Percentiles rank a stretch among this genome's conserved stretches.
These are phyloP conservation scores for Phylloporus arenicola DNA, from an alignment of 768 basidiomycete species.

Conservation along the genomic window DNA sequence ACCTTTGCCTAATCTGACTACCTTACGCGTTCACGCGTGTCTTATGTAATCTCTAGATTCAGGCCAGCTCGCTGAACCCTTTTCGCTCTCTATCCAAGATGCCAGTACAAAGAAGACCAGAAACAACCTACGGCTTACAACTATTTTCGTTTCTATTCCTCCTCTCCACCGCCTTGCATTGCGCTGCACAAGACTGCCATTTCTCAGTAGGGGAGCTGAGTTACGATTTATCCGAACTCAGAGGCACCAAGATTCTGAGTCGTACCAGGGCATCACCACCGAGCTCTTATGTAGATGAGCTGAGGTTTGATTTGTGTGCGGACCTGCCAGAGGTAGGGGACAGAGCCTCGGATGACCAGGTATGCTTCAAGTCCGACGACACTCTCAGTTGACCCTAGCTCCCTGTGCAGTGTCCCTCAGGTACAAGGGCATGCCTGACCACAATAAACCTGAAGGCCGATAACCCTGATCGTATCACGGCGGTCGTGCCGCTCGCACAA, in stretches of 20 bases:
- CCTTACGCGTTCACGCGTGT: conserved; percentile 29
- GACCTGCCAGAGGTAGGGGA: conserved; percentile 46
- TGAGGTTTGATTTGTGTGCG: conserved; percentile 65
- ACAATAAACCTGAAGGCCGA: conserved; percentile 56
- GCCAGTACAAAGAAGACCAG: conserved; percentile 13
- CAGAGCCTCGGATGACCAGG: conserved; percentile 61
- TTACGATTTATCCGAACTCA: conserved; percentile 58
- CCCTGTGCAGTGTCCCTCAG: conserved; percentile 51
- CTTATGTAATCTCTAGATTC: conserved; percentile 23
- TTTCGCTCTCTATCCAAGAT: conserved; percentile 13
- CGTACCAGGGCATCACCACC: conserved; percentile 59
- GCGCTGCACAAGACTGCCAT: conserved; percentile 45
- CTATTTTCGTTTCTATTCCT: conserved; percentile 14
- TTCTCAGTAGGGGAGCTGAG: conserved; percentile 35
- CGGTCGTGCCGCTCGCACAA: conserved; percentile 72
- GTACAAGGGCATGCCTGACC: conserved; percentile 71
- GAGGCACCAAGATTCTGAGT: conserved; percentile 45
- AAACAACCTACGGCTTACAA: neutral
- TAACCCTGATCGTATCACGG: conserved; percentile 53
- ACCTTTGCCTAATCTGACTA: conserved; percentile 14
- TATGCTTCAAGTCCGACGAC: conserved; percentile 29
- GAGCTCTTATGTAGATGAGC: conserved; percentile 50
- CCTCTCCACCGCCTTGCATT: conserved; percentile 20
- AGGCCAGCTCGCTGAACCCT: neutral
- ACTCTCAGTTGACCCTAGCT: conserved; percentile 5